These are phyloP conservation scores for Saccharum hybrid DNA, from an alignment of 202 grass and related monocot genomes.

Conservation along the genomic window DNA sequence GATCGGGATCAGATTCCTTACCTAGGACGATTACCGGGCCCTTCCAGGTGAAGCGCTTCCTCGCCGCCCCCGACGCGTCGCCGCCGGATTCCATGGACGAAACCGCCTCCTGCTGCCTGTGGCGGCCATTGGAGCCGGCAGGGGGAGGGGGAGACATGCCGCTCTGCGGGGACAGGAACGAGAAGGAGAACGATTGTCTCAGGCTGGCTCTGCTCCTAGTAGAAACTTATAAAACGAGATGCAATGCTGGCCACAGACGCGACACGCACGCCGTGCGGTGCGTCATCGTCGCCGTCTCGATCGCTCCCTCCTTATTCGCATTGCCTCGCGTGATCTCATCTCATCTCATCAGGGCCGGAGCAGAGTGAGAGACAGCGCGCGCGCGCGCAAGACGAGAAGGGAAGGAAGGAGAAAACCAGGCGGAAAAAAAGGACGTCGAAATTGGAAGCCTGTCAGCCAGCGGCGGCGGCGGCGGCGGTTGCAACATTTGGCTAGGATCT, in stretches of 20 bases:
- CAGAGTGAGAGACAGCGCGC: not conserved
- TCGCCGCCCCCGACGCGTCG: not conserved
- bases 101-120: not conserved
- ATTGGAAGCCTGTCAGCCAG: not conserved
- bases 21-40: conserved; percentile 76
- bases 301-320: not conserved
- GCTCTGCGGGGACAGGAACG: not conserved
- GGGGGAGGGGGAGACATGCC: conserved; percentile 29
- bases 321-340: not conserved
- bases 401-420: no score
- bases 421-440: not conserved
- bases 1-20: conserved; percentile 24
- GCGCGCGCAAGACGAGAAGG: not conserved
- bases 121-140: conserved; percentile 32
- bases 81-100: conserved; percentile 33
- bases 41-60: conserved; percentile 56
- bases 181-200: not conserved
- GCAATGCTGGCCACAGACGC: not conserved
- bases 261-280: not conserved
- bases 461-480: not conserved
- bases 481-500: not conserved
- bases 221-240: not conserved
- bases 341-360: not conserved
- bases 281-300: not conserved
- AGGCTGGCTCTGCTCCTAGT: not conserved